Evolutionary conservation across 129 eudicot species (phyloP).

Genomic region (Arctium lappa): DNA sequence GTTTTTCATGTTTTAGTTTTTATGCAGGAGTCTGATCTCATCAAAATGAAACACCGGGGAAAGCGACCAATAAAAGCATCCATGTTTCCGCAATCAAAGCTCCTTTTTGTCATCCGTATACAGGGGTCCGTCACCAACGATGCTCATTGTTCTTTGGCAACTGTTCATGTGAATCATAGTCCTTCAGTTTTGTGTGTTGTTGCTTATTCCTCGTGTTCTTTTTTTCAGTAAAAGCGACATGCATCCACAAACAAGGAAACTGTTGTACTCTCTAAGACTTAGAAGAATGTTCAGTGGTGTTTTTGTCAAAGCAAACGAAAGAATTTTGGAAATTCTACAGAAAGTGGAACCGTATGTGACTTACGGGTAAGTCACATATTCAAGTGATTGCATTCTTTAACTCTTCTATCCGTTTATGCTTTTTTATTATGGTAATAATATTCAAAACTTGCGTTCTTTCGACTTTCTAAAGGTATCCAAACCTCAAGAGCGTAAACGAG

Average conservation of each 20-base stretch:
- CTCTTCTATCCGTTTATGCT: background rate
- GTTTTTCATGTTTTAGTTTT: background rate
- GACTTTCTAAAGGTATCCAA: slow-evolving; percentile 52
- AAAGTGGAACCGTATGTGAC: slow-evolving; percentile 77
- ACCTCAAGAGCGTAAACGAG: slow-evolving; percentile 61
- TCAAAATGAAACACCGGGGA: slow-evolving; percentile 58
- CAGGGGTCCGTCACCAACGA: slow-evolving; percentile 46
- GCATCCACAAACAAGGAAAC: slow-evolving; percentile 55
- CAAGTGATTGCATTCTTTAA: background rate
- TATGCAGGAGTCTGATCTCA: slow-evolving; percentile 58
- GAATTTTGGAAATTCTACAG: slow-evolving; percentile 43
- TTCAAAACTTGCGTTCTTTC: background rate
- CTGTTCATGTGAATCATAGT: background rate
- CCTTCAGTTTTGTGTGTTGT: no score
- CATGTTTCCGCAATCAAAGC: slow-evolving; percentile 41
- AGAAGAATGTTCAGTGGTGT: slow-evolving; percentile 53
- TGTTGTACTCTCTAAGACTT: slow-evolving; percentile 49
- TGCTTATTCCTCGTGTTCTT: background rate
- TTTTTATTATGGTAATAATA: background rate
- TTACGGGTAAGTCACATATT: slow-evolving; percentile 51
- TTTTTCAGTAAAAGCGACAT: slow-evolving; percentile 57
- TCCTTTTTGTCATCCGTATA: slow-evolving; percentile 61
- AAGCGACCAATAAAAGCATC: slow-evolving; percentile 29
- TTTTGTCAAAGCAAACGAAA: slow-evolving; percentile 59
- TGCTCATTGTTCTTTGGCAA: background rate